Percentiles rank a stretch among this genome's conserved stretches.
Conservation (phyloP, 495 filamentous ascomycete genomes). For the Neurospora tetrasperma region DNA sequence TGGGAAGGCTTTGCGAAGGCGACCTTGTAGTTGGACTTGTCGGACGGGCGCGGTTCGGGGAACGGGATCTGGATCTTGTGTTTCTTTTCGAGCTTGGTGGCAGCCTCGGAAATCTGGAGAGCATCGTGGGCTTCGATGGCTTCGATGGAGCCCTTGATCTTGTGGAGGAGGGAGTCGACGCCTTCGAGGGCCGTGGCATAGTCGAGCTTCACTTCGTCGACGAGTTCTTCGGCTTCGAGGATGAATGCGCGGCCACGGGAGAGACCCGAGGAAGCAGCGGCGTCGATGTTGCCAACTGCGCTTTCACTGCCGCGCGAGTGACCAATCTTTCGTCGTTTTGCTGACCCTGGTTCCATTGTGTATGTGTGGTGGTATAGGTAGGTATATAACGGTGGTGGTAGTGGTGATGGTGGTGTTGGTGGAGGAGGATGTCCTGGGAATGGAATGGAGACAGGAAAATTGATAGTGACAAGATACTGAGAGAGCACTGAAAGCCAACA, state of each 20-base stretch:
- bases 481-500: neutral
- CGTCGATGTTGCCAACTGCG: constrained; percentile 19
- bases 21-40: constrained; percentile 69
- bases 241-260: constrained; percentile 59
- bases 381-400: no score
- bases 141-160: constrained; percentile 68
- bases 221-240: constrained; percentile 75
- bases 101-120: constrained; percentile 55
- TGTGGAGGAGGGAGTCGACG: constrained; percentile 60
- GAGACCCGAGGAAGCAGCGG: constrained; percentile 20
- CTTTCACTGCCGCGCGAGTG: constrained; percentile 18
- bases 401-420: neutral
- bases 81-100: constrained; percentile 52
- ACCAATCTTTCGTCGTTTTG: constrained; percentile 42
- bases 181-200: constrained; percentile 54
- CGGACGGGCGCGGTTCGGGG: constrained; percentile 61
- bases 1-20: constrained; percentile 63
- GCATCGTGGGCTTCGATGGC: constrained; percentile 45
- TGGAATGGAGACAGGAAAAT: neutral
- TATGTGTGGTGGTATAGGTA: neutral
- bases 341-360: constrained; percentile 30
- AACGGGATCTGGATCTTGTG: constrained; percentile 66
- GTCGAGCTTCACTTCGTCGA: constrained; percentile 56
- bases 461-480: neutral
- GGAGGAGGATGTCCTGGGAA: neutral